Evolutionary conservation across 148 eudicot species (phyloP).

Genomic region (Chenopodium suecicum): DNA sequence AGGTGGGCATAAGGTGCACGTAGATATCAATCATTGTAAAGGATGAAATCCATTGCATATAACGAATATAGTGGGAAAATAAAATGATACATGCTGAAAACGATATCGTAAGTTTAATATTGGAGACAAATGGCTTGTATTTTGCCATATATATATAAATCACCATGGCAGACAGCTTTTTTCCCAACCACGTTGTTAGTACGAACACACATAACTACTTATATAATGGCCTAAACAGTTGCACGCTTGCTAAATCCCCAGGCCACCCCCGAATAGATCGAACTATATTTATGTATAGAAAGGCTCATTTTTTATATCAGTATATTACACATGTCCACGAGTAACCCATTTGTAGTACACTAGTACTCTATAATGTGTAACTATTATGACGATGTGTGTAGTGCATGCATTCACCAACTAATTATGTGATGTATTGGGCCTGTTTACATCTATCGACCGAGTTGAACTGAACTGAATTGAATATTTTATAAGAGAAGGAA

Average conservation of each 20-base stretch:
- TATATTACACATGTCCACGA: background rate
- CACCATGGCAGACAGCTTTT: constrained; percentile 11
- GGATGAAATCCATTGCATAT: background rate
- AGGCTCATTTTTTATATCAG: background rate
- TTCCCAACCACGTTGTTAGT: background rate
- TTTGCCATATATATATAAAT: background rate
- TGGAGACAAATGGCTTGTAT: constrained; percentile 7
- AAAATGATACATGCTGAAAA: background rate
- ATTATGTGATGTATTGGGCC: too few relatives aligned
- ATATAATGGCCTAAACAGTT: background rate
- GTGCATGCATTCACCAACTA: too few relatives aligned
- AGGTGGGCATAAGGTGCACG: background rate
- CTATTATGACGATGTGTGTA: too few relatives aligned
- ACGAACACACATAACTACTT: background rate
- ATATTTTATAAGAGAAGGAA: too few relatives aligned
- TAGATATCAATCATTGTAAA: constrained; percentile 5
- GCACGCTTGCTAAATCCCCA: constrained; percentile 7
- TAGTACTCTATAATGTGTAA: too few relatives aligned
- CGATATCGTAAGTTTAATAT: background rate
- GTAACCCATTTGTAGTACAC: too few relatives aligned
- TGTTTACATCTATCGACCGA: too few relatives aligned
- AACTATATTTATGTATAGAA: too few relatives aligned
- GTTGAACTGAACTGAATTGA: too few relatives aligned
- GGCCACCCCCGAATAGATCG: background rate
- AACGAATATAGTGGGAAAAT: too few relatives aligned